phyloP scores from a whole-genome alignment of 2,329 filamentous ascomycete genomes.

The Fusarium pilosicola region DNA sequence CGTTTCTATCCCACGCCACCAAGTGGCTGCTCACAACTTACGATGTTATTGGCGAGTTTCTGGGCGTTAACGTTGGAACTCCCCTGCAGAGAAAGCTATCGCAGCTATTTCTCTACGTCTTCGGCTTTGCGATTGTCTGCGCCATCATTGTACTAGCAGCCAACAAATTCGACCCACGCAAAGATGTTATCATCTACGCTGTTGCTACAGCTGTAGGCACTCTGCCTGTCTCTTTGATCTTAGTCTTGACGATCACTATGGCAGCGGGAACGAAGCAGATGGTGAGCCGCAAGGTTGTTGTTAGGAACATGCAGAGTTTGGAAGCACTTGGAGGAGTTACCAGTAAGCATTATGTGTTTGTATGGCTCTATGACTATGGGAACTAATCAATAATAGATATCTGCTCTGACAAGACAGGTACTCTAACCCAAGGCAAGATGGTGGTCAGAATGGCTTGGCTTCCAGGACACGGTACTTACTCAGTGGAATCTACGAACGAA shows the following conservation, averaged over 20 bases:
- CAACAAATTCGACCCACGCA: conserved; percentile 44
- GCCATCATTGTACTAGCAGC: conserved; percentile 35
- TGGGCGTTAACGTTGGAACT: conserved; percentile 66
- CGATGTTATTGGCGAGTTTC: conserved; percentile 50
- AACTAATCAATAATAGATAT: conserved; percentile 38
- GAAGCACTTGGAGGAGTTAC: conserved; percentile 62
- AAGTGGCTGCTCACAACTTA: conserved; percentile 48
- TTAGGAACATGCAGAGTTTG: conserved; percentile 53
- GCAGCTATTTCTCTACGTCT: conserved; percentile 71
- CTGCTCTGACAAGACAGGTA: conserved; percentile 49
- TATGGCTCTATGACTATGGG: accelerated
- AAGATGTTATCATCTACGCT: conserved; percentile 53
- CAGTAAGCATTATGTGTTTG: conserved; percentile 44
- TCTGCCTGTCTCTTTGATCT: conserved; percentile 56
- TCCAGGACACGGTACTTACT: conserved; percentile 45
- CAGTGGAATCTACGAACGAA: conserved; percentile 42
- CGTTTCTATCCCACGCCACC: conserved; percentile 44
- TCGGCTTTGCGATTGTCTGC: conserved; percentile 35
- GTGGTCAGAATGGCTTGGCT: conserved; percentile 48
- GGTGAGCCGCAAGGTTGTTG: conserved; percentile 60
- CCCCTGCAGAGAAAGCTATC: conserved; percentile 75
- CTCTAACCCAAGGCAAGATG: conserved; percentile 51
- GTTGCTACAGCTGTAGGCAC: conserved; percentile 56
- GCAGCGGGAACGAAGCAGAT: conserved; percentile 61
- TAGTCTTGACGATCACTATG: conserved; percentile 70